Conservation (phyloP, 257 asterid species). For the Osmanthus fragrans region DNA sequence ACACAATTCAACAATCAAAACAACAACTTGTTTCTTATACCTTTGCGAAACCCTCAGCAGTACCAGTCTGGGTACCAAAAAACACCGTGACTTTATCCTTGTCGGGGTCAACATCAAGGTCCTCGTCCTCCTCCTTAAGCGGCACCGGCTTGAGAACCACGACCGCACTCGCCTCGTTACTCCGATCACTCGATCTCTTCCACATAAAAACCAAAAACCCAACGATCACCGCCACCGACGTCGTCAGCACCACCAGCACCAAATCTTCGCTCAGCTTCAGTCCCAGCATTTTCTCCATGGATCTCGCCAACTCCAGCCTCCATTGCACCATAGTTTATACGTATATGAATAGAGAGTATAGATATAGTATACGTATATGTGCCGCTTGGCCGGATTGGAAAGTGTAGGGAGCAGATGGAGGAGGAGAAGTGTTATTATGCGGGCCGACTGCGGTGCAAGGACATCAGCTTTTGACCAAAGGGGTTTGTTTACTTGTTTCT, state of each 20-base stretch:
- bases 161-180: slow-evolving; percentile 43
- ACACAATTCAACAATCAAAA: not conserved
- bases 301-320: slow-evolving; percentile 50
- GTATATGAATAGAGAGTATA: not conserved
- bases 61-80: slow-evolving; percentile 84
- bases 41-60: slow-evolving; percentile 87
- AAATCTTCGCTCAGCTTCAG: slow-evolving; percentile 49
- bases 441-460: not conserved
- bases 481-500: not conserved
- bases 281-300: slow-evolving; percentile 59
- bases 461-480: not conserved
- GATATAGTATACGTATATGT: not conserved
- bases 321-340: slow-evolving; percentile 36
- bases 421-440: not conserved
- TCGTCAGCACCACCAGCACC: slow-evolving; percentile 48
- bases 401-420: not conserved
- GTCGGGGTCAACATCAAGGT: slow-evolving; percentile 52
- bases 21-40: slow-evolving; percentile 28
- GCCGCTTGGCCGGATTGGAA: not conserved
- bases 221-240: slow-evolving; percentile 60
- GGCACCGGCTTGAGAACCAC: slow-evolving; percentile 41
- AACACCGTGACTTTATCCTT: slow-evolving; percentile 60
- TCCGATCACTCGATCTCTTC: slow-evolving; percentile 65
- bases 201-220: slow-evolving; percentile 53
- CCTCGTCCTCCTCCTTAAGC: slow-evolving; percentile 43